Evolutionary conservation across 805 yeast genomes (phyloP), one percentile per base, ranked within the genome.

Genomic region (Candida ficus): DNA sequence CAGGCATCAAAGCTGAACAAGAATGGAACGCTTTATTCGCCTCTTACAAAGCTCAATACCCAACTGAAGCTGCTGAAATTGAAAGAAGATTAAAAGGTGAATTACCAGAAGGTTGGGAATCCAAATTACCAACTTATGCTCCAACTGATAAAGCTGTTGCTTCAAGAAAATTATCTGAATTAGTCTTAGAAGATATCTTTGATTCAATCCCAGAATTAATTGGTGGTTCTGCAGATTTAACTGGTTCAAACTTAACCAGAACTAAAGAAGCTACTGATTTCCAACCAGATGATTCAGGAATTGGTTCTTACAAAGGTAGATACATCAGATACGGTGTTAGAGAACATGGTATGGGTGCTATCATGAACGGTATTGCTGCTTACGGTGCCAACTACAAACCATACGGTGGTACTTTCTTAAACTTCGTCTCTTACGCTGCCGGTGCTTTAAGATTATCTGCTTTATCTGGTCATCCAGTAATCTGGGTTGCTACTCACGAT

Each of bases 311-410:
- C 75, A 49, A 79, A 43, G 99, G 99, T 63, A 83, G 96, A 64
- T 91, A 91, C 74, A 75, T 91, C 68, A 83, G 97, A 73, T 91
- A 83, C 66, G 99, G 99, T 81, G 96, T 91, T 52, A 84, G 99
- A 71, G 99, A 91, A 76, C 98, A 93, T 70, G 97, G 87, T 67
- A 89, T 91, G 97, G 96, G 96, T 71, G 96, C 97, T 51, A 84
- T 90, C 66, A 76, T 90, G 80, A 91, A 93, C 71, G 99, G 99
- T 83, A 84, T 91, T 56, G 75, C 93, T 45, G 97, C 96, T 41
- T 91, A 70, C 61, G 84, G 84, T 70, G 85, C 84, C 49, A 87
- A 86, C 72, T 79, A 73, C 76, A 84, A 81, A 67, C 82, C 89
- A 56, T 90, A 81, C 72, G 96, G 96, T 66, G 98, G 96, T 70